These are phyloP conservation scores for Populus tomentosa DNA, from an alignment of 441 rosid genomes.

Conservation along the genomic window DNA sequence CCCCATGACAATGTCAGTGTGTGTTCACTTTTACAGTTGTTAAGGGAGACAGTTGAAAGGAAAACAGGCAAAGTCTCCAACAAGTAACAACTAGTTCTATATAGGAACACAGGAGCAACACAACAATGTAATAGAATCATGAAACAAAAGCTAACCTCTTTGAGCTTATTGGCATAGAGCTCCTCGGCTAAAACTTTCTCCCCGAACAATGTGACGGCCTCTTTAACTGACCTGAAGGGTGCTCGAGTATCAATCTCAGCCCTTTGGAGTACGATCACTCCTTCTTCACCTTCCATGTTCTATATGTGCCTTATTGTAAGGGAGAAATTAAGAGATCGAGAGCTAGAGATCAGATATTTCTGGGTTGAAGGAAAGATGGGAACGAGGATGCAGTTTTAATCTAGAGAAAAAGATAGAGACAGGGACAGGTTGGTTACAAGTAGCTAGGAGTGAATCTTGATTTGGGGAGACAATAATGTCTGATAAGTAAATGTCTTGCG, in stretches of 20 bases:
- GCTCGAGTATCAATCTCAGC: conserved; percentile 77
- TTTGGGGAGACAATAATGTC: conserved; percentile 14
- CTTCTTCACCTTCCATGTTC: conserved; percentile 30
- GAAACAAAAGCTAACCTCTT: conserved; percentile 28
- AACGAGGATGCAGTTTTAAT: conserved; percentile 9
- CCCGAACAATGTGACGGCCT: conserved; percentile 80
- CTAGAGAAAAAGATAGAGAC: neutral
- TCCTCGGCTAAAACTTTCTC: conserved; percentile 71
- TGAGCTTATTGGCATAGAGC: conserved; percentile 52
- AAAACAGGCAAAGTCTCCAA: too few species aligned
- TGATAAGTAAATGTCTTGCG: neutral
- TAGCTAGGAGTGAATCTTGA: conserved; percentile 12
- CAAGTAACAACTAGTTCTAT: neutral
- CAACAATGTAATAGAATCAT: too few species aligned
- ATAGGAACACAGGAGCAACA: neutral
- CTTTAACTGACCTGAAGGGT: conserved; percentile 80
- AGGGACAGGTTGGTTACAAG: conserved; percentile 23
- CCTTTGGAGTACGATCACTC: conserved; percentile 33
- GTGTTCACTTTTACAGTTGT: too few species aligned
- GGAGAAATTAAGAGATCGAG: neutral
- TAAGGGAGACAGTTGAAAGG: too few species aligned
- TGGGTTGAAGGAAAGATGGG: neutral
- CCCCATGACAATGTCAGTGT: too few species aligned
- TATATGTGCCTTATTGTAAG: neutral
- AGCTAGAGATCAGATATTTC: neutral